These are phyloP conservation scores for Tulasnella sp. DNA, from an alignment of 768 basidiomycete genomes.

Conservation along the genomic window DNA sequence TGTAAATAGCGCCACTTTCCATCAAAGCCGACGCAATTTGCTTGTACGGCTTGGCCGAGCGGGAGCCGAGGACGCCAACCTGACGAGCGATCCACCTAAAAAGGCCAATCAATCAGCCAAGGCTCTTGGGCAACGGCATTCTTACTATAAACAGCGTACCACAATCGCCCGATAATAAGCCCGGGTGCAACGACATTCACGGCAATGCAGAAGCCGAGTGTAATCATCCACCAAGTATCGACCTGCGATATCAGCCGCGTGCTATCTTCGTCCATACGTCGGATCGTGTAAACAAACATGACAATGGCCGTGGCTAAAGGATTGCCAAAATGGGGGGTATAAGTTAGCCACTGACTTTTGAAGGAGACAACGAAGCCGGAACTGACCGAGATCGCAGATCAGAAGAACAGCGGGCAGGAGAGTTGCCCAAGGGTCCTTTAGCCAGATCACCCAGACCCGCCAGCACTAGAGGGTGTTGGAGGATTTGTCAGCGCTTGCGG, in stretches of 20 bases:
- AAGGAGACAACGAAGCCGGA: background rate
- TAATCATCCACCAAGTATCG: slow-evolving; percentile 18
- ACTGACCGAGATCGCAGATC: background rate
- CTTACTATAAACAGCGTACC: background rate
- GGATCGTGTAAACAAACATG: slow-evolving; percentile 14
- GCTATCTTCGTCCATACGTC: background rate
- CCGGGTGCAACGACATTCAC: slow-evolving; percentile 13
- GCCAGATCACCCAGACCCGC: slow-evolving; percentile 18
- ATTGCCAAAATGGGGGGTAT: background rate
- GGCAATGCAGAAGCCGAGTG: slow-evolving; percentile 15
- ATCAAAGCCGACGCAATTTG: slow-evolving; percentile 13
- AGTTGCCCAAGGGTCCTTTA: background rate
- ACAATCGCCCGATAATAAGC: slow-evolving; percentile 15
- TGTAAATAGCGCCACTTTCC: slow-evolving; percentile 14
- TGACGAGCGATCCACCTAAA: slow-evolving; percentile 10
- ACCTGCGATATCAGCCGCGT: background rate
- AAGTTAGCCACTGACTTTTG: background rate
- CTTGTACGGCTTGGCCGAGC: slow-evolving; percentile 12
- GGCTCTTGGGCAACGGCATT: background rate
- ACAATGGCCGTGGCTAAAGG: slow-evolving; percentile 2
- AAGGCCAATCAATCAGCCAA: background rate
- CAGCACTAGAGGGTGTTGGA: background rate
- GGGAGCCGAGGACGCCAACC: background rate
- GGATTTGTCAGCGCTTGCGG: background rate
- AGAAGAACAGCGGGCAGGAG: background rate